These are phyloP conservation scores for Turritis glabra DNA, from an alignment of 345 rosid species.

Conservation along the genomic window DNA sequence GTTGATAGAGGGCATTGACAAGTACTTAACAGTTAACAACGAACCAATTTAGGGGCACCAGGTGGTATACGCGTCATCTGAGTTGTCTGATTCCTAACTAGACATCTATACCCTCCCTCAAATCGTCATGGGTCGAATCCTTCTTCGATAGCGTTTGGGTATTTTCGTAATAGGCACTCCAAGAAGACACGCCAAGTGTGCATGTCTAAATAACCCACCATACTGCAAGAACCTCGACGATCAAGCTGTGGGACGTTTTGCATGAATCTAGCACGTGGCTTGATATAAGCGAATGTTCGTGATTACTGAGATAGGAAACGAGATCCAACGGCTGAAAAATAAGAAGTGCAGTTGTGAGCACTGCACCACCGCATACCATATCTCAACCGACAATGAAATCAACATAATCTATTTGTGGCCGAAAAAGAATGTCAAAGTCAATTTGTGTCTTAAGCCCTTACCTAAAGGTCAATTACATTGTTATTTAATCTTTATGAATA, in stretches of 20 bases:
- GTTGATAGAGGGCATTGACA: constrained; percentile 9
- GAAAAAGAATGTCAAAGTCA: constrained; percentile 20
- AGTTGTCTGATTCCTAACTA: background rate
- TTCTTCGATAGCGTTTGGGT: background rate
- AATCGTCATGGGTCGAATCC: background rate
- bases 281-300: background rate
- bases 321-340: constrained; percentile 9
- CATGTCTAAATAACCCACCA: constrained; percentile 19
- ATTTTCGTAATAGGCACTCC: background rate
- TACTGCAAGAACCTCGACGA: constrained; percentile 14
- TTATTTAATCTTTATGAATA: background rate
- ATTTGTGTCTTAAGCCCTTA: constrained; percentile 27
- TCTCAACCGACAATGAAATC: constrained; percentile 3
- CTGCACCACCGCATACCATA: constrained; percentile 1
- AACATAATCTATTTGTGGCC: constrained; percentile 12
- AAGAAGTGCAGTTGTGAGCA: background rate
- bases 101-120: background rate
- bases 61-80: constrained; percentile 12
- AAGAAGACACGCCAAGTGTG: constrained; percentile 19
- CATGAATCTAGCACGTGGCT: constrained; percentile 16
- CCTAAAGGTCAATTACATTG: constrained; percentile 29
- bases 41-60: background rate
- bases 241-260: constrained; percentile 1
- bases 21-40: background rate
- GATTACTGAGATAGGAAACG: background rate